Evolutionary conservation across 129 eudicot genomes (phyloP), one percentile per base, ranked within the genome.

Genomic region (Helichrysum umbraculigerum): DNA sequence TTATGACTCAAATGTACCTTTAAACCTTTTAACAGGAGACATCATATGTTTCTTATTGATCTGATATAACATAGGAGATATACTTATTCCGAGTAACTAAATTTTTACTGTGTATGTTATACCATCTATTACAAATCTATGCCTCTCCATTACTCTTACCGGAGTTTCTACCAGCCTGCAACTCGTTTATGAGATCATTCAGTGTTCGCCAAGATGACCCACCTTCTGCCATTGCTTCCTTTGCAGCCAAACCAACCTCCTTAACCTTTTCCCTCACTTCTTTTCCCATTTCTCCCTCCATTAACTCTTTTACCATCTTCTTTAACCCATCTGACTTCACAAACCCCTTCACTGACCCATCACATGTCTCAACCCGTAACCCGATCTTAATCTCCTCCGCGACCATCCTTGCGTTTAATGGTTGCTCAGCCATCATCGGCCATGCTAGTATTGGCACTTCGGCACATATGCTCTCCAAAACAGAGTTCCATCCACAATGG

Each of bases 371-470:
- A 0, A 89, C 86, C 70, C 88, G 67, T n/a, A 89, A n/a, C 6
- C 97, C 97, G 5, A 89, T 66, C 76, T 80, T 78, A 33, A 88
- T 81, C 85, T 88, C 97, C 74, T 88, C 95, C 75, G 66, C 92
- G 78, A 89, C 91, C 86, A 88, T 80, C 70, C 77, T 86, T 2
- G 91, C 91, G 61, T 91, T 91, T 44, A 91, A 57, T 0, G 29
- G 87, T 56, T 91, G 97, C 58, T 91, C 97, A 0, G 97, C 97
- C 88, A 88, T 85, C 88, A 91, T 79, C 5, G 97, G 93, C 93
- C 93, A 91, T 3, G 97, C 97, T 66, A 91, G 70, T n/a, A 91
- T 84, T 28, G 97, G 97, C 22, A 88, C 93, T 42, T 57, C 74
- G 0, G 91, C 87, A 72, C 97, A 91, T 28, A 91, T 84, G 62